Evolutionary conservation across 768 basidiomycete species (phyloP).

Genomic region (Lactarius hengduanensis): DNA sequence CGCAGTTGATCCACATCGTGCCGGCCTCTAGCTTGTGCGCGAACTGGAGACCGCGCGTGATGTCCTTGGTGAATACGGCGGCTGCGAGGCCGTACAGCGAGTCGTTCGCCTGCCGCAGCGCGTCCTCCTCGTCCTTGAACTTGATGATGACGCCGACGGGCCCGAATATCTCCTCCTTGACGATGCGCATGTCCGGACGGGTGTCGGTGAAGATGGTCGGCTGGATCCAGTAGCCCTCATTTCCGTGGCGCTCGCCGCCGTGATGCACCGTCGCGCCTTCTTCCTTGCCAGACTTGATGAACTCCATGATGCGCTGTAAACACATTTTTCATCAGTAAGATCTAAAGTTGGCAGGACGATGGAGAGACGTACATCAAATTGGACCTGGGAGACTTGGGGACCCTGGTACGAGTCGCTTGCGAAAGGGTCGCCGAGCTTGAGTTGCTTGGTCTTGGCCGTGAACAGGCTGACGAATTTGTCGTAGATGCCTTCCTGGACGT

Average conservation of each 20-base stretch:
- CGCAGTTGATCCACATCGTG: constrained; percentile 65
- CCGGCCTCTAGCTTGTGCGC: constrained; percentile 80
- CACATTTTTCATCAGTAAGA: not conserved
- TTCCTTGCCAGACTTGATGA: constrained; percentile 59
- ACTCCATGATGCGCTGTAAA: constrained; percentile 54
- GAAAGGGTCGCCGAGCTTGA: constrained; percentile 77
- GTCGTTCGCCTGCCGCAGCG: constrained; percentile 77
- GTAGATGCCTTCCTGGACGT: constrained; percentile 76
- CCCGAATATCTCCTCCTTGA: constrained; percentile 63
- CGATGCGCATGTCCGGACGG: constrained; percentile 55
- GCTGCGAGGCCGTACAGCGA: constrained; percentile 84
- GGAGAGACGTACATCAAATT: constrained; percentile 58
- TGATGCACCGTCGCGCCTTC: constrained; percentile 57
- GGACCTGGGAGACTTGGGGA: constrained; percentile 73
- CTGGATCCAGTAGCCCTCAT: constrained; percentile 60
- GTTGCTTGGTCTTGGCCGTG: constrained; percentile 48
- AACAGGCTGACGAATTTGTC: constrained; percentile 69
- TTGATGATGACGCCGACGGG: constrained; percentile 67
- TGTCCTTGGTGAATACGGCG: constrained; percentile 78
- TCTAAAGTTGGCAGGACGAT: not conserved
- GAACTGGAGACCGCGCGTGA: constrained; percentile 69
- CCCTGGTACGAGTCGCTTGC: constrained; percentile 59
- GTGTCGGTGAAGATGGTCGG: constrained; percentile 64
- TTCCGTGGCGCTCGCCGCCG: constrained; percentile 54
- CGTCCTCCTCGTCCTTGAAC: constrained; percentile 63